Evolutionary conservation across 1,139 yeast genomes (phyloP).

Genomic region (Lodderomyces orthopsilosis): DNA sequence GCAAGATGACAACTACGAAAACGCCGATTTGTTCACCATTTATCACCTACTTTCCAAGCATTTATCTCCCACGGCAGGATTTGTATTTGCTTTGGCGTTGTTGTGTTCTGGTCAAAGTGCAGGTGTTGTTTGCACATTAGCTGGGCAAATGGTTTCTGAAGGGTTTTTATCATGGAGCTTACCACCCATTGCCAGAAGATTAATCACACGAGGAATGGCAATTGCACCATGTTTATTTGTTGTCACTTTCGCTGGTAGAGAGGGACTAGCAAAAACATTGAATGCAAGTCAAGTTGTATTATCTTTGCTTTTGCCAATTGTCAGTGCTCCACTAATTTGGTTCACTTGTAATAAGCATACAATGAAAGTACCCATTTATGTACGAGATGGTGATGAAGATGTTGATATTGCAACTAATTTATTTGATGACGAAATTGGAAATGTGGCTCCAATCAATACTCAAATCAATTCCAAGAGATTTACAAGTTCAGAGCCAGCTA

Average conservation of each 20-base stretch:
- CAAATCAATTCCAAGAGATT: slow-evolving; percentile 18
- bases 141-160: slow-evolving; percentile 96
- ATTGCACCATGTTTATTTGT: slow-evolving; percentile 86
- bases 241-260: slow-evolving; percentile 74
- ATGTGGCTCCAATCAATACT: slow-evolving; percentile 1
- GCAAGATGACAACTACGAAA: slow-evolving; percentile 42
- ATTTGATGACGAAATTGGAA: slow-evolving; percentile 15
- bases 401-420: slow-evolving; percentile 22
- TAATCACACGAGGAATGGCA: slow-evolving; percentile 81
- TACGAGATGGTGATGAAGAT: slow-evolving; percentile 32
- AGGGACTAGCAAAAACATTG: slow-evolving; percentile 76
- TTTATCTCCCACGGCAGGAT: slow-evolving; percentile 88
- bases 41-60: slow-evolving; percentile 70
- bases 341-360: slow-evolving; percentile 73
- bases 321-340: slow-evolving; percentile 83
- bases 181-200: slow-evolving; percentile 81
- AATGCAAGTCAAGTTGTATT: slow-evolving; percentile 88
- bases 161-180: slow-evolving; percentile 86
- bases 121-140: slow-evolving; percentile 95
- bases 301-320: slow-evolving; percentile 80
- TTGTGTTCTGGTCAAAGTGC: slow-evolving; percentile 97
- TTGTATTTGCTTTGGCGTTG: slow-evolving; percentile 87
- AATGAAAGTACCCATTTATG: slow-evolving; percentile 68
- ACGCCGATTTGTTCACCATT: slow-evolving; percentile 84
- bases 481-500: slow-evolving; percentile 40